Base-by-base conservation (phyloP, 805 yeast genomes). In the Grigorovia humatica region DNA sequence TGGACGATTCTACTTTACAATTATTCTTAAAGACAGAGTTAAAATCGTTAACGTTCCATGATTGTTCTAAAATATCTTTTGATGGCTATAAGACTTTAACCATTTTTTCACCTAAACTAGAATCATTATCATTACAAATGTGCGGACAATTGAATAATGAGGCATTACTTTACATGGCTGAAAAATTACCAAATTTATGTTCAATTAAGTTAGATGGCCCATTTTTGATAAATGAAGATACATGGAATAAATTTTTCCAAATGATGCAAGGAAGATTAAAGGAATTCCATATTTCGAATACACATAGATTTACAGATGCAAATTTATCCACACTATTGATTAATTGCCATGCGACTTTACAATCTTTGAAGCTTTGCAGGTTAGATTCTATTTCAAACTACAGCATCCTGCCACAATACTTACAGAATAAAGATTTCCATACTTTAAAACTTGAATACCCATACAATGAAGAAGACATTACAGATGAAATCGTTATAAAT, bases 141-240 rank as follows among this genome's bases (percentile, higher is more conserved):
- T 91, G 98, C 72, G 99, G 99, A 4, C 90, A 86, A 58, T 70
- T 93, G 43, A 88, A 85, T 59, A 86, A 86, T 63, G 89, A 83
- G 55, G 83, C 85, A 52, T 65, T 93, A 53, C 63, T 72, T 17
- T 85, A 88, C 62, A 79, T 77, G 54, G 76, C 79, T 4, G 70
- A 79, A 9, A 82, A 86, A 55, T 70, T 91, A 44, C 69, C 70
- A 0, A 67, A 76, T 32, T 70, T 93, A 47, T 71, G 66, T 15
- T 72, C 78, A 13, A 52, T 91, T 8, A 70, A 76, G n/a, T 69
- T 93, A 41, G 90, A 91, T 66, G 99, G 99, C 0, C 88, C 97
- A 0, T 93, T 93, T 63, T 70, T 93, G 57, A 82, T 93, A 46
- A 81, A 83, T 60, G 87, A 84, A 56, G 69, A 67, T 0, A 73